Base-by-base conservation (phyloP, 306 rosid genomes). In the Astragalus membranaceus region DNA sequence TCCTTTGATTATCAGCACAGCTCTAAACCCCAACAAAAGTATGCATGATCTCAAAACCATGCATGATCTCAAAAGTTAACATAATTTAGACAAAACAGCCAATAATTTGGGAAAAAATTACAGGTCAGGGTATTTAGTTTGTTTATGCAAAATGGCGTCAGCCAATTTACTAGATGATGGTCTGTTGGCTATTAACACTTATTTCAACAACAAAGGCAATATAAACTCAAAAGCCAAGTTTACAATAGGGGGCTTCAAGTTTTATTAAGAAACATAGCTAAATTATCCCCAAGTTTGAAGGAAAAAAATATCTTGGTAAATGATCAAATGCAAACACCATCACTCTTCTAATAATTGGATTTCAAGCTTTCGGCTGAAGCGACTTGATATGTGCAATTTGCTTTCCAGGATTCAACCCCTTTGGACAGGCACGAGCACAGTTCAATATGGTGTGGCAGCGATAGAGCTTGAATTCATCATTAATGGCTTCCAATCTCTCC, bases 381-480 rank as follows among this genome's bases (percentile, higher is more conserved):
- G 76, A 74, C 81, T 95, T 95, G 88, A 91, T 95, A 70, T 91
- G 55, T 49, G 63, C 61, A 74, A 95, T 95, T 85, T 95, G 89
- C 89, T 88, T 89, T 80, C 97, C 99, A 0, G 99, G 99, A 76
- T 86, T 95, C 88, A 95, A 79, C 49, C 99, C 99, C 88, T 95
- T 95, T 5, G 99, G 99, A 55, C 99, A 91, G 77, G 97, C 97
- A 41, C 89, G 92, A 44, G 99, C 89, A 68, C 99, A 95, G 82
- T 95, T 95, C 88, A 91, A 79, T 73, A 95, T 95, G 72, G 99
- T 95, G 86, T 95, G 99, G 74, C 99, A 95, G n/a, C 99, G 96
- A 62, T 95, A 95, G 62, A 95, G 97, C 91, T 95, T 95, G 88
- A 83, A 95, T 83, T 95, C 99, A 42, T 95, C 99, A 64, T 95